Evolutionary conservation across 345 rosid genomes (phyloP).

Genomic region (Moricandia moricandioides): DNA sequence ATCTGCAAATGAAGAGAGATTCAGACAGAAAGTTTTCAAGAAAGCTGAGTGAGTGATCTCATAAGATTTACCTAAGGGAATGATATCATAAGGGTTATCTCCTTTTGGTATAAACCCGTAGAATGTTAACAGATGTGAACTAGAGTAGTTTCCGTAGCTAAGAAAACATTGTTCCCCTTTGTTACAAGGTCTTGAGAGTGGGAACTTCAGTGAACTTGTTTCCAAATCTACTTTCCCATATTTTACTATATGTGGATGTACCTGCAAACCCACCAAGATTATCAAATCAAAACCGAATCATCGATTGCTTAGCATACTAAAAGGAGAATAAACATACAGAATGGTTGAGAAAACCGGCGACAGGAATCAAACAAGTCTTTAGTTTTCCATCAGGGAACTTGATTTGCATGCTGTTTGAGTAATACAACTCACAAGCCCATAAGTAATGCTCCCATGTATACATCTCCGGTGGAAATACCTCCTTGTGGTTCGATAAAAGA

Average conservation of each 20-base stretch:
- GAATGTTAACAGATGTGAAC: constrained; percentile 80
- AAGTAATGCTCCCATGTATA: constrained; percentile 82
- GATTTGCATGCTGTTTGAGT: constrained; percentile 92
- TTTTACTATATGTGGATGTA: constrained; percentile 65
- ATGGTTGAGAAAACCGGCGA: constrained; percentile 92
- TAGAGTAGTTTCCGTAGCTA: constrained; percentile 81
- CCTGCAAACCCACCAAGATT: constrained; percentile 40
- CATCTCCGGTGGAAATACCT: constrained; percentile 61
- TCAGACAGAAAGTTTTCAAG: constrained; percentile 7
- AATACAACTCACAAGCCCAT: constrained; percentile 95
- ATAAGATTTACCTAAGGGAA: constrained; percentile 63
- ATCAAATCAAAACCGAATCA: background rate
- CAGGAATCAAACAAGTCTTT: constrained; percentile 82
- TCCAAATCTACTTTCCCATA: constrained; percentile 71
- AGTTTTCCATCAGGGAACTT: constrained; percentile 73
- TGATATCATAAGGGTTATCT: constrained; percentile 78
- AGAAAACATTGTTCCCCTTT: constrained; percentile 81
- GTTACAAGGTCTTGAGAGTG: constrained; percentile 66
- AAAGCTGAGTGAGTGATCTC: background rate
- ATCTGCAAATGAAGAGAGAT: constrained; percentile 46
- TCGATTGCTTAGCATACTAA: background rate
- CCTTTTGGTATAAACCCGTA: constrained; percentile 83
- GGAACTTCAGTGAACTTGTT: constrained; percentile 71
- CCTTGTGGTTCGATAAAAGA: constrained; percentile 48
- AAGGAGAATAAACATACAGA: constrained; percentile 18